A percentile compares a stretch with the other conserved stretches of the same genome.
phyloP scores from a whole-genome alignment of 169 alveolate species.

The Eimeria necatrix region DNA sequence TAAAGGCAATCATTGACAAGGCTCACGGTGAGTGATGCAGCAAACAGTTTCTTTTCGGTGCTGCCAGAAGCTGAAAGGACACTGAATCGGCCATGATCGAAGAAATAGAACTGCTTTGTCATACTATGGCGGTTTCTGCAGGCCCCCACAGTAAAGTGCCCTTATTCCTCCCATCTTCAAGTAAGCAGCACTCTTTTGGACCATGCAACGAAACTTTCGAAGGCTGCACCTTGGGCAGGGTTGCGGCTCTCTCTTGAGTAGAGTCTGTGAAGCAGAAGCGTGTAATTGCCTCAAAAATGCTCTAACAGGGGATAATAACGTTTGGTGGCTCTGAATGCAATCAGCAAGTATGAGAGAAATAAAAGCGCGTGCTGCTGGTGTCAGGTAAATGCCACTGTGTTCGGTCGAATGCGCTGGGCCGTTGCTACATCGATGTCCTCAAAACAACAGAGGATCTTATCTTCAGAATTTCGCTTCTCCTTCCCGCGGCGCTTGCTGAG shows the following conservation, averaged over 20 bases:
- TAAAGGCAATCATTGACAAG: slow-evolving; percentile 32
- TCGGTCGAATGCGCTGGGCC: slow-evolving; percentile 47
- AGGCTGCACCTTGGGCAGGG: background rate
- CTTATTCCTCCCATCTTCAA: slow-evolving; percentile 54
- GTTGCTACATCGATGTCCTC: slow-evolving; percentile 74
- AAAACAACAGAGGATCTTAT: slow-evolving; percentile 73
- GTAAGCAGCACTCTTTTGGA: background rate
- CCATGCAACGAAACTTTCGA: background rate
- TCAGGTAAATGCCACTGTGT: slow-evolving; percentile 65
- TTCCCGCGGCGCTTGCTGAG: slow-evolving; percentile 63
- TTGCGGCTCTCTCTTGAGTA: too few relatives aligned
- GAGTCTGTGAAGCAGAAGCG: too few relatives aligned
- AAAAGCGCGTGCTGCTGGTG: background rate
- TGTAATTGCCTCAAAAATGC: too few relatives aligned
- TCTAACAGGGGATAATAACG: background rate
- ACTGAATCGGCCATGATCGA: background rate
- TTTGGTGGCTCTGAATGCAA: background rate
- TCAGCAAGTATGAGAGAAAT: background rate
- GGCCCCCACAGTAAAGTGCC: slow-evolving; percentile 72
- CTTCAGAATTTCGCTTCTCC: slow-evolving; percentile 72
- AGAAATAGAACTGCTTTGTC: background rate
- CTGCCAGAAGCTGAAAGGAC: too few relatives aligned
- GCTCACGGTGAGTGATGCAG: slow-evolving; percentile 44
- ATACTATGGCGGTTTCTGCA: background rate
- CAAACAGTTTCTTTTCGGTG: background rate